phyloP scores from a whole-genome alignment of 1,284 basidiomycete genomes.

The Sparassis latifolia region DNA sequence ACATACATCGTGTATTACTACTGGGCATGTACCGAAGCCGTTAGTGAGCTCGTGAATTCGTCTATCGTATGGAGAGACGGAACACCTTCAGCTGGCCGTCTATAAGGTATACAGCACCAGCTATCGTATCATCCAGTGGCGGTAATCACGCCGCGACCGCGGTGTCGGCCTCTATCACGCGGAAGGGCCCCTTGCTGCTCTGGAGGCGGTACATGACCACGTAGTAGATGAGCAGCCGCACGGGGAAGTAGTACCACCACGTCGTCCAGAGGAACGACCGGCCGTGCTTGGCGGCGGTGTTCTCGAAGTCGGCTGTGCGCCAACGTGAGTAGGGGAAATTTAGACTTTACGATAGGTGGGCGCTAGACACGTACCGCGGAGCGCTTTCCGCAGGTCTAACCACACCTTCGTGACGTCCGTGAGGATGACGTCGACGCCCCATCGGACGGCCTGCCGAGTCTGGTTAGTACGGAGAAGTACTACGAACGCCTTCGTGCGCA shows the following conservation, averaged over 20 bases:
- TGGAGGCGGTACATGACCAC: too few species aligned
- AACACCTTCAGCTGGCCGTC: too few species aligned
- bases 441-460: constrained; percentile 66
- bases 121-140: too few species aligned
- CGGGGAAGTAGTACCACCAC: constrained; percentile 42
- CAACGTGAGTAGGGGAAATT: background rate
- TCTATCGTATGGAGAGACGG: too few species aligned
- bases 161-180: too few species aligned
- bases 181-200: too few species aligned
- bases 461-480: constrained; percentile 3
- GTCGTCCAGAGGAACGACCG: constrained; percentile 76
- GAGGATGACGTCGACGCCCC: constrained; percentile 87
- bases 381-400: constrained; percentile 63
- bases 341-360: background rate
- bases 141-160: too few species aligned
- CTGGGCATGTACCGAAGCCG: too few species aligned
- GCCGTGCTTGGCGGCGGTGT: constrained; percentile 50
- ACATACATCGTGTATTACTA: too few species aligned
- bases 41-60: too few species aligned
- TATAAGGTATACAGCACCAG: too few species aligned
- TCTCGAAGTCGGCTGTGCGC: constrained; percentile 58
- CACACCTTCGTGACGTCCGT: constrained; percentile 82
- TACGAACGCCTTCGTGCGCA: constrained; percentile 23
- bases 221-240: too few species aligned
- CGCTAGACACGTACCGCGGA: constrained; percentile 44